Evolutionary conservation across 2,329 filamentous ascomycete species (phyloP).

Genomic region (Diaporthe vaccinii): DNA sequence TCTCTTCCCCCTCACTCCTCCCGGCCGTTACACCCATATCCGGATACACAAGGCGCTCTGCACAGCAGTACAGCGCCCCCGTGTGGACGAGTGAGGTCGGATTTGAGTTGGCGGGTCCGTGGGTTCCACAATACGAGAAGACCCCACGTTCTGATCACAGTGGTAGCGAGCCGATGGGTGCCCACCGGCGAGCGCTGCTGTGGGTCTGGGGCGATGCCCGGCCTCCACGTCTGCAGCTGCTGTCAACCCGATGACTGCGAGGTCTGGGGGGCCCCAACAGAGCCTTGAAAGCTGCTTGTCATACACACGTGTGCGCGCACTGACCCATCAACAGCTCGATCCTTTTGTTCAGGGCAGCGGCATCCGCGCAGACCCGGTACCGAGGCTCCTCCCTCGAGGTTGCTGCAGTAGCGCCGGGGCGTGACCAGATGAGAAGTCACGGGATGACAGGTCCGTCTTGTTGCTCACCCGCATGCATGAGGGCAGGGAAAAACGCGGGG

Average conservation of each 20-base stretch:
- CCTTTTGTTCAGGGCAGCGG: not conserved
- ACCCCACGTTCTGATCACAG: not conserved
- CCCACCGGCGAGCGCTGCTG: not conserved
- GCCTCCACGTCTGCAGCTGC: not conserved
- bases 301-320: not conserved
- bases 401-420: slow-evolving; percentile 13
- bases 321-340: not conserved
- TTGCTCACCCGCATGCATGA: not conserved
- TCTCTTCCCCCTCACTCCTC: slow-evolving; percentile 3
- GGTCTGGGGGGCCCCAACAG: too few relatives aligned
- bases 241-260: not conserved
- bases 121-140: slow-evolving; percentile 8
- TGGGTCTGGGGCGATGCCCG: slow-evolving; percentile 6
- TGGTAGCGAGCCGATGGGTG: not conserved
- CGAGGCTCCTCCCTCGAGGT: not conserved
- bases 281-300: not conserved
- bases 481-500: not conserved
- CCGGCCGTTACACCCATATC: not conserved
- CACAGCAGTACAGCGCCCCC: not conserved
- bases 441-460: not conserved
- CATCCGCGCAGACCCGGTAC: not conserved
- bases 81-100: slow-evolving; percentile 22
- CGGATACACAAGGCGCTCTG: not conserved
- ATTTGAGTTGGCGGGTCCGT: slow-evolving; percentile 23
- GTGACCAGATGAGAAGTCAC: not conserved